Percentiles rank a stretch among this genome's conserved stretches.
Evolutionary conservation across 768 basidiomycete species (phyloP).

Genomic region (Tremella mesenterica): DNA sequence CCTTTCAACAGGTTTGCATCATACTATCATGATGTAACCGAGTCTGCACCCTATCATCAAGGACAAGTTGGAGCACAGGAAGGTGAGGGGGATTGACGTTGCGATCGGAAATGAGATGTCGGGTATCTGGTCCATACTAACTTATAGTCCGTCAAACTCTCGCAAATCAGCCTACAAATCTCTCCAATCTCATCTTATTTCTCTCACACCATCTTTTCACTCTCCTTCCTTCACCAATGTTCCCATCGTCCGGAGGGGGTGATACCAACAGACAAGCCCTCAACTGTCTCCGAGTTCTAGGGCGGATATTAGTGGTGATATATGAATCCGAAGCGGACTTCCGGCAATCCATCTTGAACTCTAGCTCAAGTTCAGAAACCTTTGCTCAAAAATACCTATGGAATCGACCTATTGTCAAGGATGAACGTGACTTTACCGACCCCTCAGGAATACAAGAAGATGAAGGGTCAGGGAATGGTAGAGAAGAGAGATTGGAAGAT

Average conservation of each 20-base stretch:
- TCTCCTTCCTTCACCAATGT: constrained; percentile 31
- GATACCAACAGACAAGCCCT: constrained; percentile 70
- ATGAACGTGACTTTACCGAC: constrained; percentile 32
- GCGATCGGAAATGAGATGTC: not conserved
- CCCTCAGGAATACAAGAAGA: constrained; percentile 6
- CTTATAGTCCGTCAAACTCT: constrained; percentile 69
- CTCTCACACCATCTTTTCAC: constrained; percentile 48
- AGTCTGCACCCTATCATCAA: not conserved
- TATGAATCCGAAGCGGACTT: constrained; percentile 49
- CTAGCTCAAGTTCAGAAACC: constrained; percentile 12
- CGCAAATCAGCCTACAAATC: constrained; percentile 71
- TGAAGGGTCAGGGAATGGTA: constrained; percentile 2
- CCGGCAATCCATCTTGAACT: constrained; percentile 49
- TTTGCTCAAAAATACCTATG: constrained; percentile 78
- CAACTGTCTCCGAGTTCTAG: constrained; percentile 83
- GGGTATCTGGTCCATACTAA: not conserved
- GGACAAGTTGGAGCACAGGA: constrained; percentile 1
- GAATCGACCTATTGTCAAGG: constrained; percentile 56
- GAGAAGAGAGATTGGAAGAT: constrained; percentile 7
- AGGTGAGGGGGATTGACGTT: constrained; percentile 1
- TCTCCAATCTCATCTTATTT: constrained; percentile 69
- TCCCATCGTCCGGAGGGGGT: constrained; percentile 61
- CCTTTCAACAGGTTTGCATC: not conserved
- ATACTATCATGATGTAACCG: not conserved
- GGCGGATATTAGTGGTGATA: constrained; percentile 79